Conservation (phyloP, 495 filamentous ascomycete species). For the Aspergillus affinis region DNA sequence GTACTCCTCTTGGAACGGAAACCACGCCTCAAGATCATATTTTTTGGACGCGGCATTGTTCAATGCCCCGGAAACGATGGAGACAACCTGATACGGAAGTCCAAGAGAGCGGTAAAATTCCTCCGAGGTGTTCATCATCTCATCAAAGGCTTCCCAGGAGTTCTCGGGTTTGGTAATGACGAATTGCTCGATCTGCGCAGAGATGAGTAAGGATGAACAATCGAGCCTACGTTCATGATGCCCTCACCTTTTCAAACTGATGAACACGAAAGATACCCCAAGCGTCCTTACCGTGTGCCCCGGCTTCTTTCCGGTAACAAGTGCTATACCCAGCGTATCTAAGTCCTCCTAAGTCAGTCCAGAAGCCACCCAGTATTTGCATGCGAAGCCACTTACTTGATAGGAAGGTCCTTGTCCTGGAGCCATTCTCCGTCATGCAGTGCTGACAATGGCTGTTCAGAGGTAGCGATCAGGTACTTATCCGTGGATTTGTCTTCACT, state of each 20-base stretch:
- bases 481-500: slow-evolving; percentile 75
- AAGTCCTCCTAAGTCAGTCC: slow-evolving; percentile 11
- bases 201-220: slow-evolving; percentile 7
- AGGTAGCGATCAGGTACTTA: slow-evolving; percentile 97
- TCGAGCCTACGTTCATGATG: slow-evolving; percentile 4
- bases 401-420: slow-evolving; percentile 76
- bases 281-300: slow-evolving; percentile 87
- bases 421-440: slow-evolving; percentile 95
- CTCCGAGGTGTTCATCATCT: slow-evolving; percentile 87
- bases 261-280: slow-evolving; percentile 99
- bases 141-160: slow-evolving; percentile 88
- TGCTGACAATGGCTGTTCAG: slow-evolving; percentile 90
- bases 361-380: background rate
- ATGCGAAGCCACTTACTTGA: slow-evolving; percentile 55
- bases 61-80: slow-evolving; percentile 91
- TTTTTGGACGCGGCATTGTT: slow-evolving; percentile 96
- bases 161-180: slow-evolving; percentile 91
- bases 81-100: slow-evolving; percentile 85
- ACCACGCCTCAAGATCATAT: slow-evolving; percentile 96
- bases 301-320: slow-evolving; percentile 94
- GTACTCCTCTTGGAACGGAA: slow-evolving; percentile 94
- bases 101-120: slow-evolving; percentile 91
- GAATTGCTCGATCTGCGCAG: slow-evolving; percentile 79
- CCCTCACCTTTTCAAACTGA: slow-evolving; percentile 87
- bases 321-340: slow-evolving; percentile 90